Evolutionary conservation across 257 asterid species (phyloP), one percentile per base, ranked within the genome.

Genomic region (Voacanga thouarsii): DNA sequence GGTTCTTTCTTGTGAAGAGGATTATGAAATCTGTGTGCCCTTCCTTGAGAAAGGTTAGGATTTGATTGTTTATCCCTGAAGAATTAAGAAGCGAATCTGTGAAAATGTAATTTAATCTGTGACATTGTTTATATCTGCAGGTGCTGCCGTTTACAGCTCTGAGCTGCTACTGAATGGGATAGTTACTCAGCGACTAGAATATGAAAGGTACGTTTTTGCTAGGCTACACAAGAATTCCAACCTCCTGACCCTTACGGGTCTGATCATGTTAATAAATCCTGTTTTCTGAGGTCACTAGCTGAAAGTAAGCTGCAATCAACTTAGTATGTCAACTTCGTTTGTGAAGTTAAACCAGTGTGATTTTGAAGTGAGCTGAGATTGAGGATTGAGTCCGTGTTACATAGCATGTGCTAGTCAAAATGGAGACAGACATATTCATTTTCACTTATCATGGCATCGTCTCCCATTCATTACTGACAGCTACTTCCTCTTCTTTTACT

Each of bases 161-260:
- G 99, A 96, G 86, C 90, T 96, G 80, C 90, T 96, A 68, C 87
- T 96, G 75, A 93, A 96, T 77, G 99, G 99, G 59, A 96, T 96
- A 59, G 98, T 96, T 63, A 93, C 88, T 81, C 99, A 96, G 87
- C 92, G 88, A 90, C 91, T 93, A 80, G 98, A 96, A 45, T 87
- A 85, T n/a, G 94, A 86, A 82, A 93, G 99, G 99, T 93, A 72
- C 18, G 91, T 78, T 78, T 23, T 41, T 76, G 44, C 51, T 41
- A 37, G 71, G 45, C 33, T 41, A 43, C 53, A 39, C 23, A 7
- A 41, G 43, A 68, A 28, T 1, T 65, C n/a, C 33, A 15, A 1
- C 24, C 8, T 16, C 1, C 9, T 0, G 15, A 7, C 15, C n/a
- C 1, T 12, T 65, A 33, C 24, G n/a, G 41, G 44, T 14, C 41